Evolutionary conservation across 2,329 filamentous ascomycete species (phyloP).

Genomic region (Xylariaceae sp.): DNA sequence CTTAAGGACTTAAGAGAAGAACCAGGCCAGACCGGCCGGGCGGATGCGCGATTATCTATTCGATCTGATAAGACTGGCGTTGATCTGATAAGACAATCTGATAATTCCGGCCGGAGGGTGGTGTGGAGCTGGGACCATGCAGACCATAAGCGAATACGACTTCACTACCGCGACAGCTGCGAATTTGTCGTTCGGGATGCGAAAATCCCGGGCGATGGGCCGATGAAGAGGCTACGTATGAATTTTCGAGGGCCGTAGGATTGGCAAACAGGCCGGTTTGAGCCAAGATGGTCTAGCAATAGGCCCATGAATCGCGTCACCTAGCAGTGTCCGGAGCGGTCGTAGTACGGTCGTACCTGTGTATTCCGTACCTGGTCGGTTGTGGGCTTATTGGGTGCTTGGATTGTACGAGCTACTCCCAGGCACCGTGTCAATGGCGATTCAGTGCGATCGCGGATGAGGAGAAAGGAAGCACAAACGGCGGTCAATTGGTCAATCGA

Average conservation of each 20-base stretch:
- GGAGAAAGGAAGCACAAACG: neutral
- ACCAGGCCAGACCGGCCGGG: neutral
- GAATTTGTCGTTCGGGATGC: neutral
- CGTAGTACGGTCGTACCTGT: neutral
- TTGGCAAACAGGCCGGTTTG: neutral
- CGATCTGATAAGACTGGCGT: conserved; percentile 17
- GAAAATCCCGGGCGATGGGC: neutral
- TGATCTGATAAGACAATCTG: conserved; percentile 12
- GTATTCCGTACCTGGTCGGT: neutral
- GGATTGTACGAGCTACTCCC: neutral
- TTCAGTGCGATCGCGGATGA: neutral
- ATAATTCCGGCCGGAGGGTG: conserved; percentile 1
- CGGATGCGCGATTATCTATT: conserved; percentile 18
- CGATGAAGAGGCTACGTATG: neutral
- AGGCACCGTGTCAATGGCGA: neutral
- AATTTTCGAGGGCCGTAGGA: neutral
- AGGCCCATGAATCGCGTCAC: neutral
- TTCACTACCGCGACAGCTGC: neutral
- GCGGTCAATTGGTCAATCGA: no score
- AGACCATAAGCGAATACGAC: conserved; percentile 2
- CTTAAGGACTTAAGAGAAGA: neutral
- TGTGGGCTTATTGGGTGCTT: no score
- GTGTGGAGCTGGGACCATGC: conserved; percentile 11
- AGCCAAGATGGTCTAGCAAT: neutral
- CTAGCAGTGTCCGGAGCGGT: no score